Base-by-base conservation (phyloP, 106 monocot genomes). In the Posidonia australis region DNA sequence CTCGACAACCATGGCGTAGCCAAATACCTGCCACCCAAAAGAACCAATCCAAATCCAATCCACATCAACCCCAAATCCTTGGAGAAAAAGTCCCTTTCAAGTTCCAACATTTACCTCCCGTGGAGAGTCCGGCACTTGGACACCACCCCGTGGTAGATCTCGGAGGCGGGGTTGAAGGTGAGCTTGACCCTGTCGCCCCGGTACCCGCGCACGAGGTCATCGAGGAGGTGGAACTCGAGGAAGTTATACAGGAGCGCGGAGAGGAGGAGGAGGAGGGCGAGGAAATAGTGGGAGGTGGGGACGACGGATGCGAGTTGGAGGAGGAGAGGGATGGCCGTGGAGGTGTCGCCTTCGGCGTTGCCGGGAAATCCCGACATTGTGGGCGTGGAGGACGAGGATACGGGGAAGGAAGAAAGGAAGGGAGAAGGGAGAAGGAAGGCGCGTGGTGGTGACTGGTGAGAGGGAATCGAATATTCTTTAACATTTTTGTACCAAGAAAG, bases 1-100 rank as follows among this genome's bases (percentile, higher is more conserved):
- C 80, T 87, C 47, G 94, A 71, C 21, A 87, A 78, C 94, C 94
- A 96, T 18, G 82, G 90, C 58, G 94, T 86, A n/a, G 77, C 78
- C 72, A 84, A 65, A 36, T 90, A 90, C 82, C 94, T 94, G 55
- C 36, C 36, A 36, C 36, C 2, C 36, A 36, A 7, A 36, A 36
- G 2, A 36, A 4, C 36, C 36, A 36, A 36, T 36, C 36, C 36
- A 36, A 20, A 48, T 49, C 17, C 42, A 19, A 20, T 13, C 21
- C 0, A 16, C 30, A 63, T 13, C 14, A 13, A 5, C 3, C 60
- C 18, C 31, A 25, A 42, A 26, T 28, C 13, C 57, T 26, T 5
- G 5, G 5, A 67, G 6, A 32, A 68, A 52, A 49, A 13, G 25
- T 24, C 54, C 36, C 18, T 44, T 62, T 19, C 0, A 64, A 49